Conservation (phyloP, 129 eudicot genomes). For the Centrapalus pauciflorus region DNA sequence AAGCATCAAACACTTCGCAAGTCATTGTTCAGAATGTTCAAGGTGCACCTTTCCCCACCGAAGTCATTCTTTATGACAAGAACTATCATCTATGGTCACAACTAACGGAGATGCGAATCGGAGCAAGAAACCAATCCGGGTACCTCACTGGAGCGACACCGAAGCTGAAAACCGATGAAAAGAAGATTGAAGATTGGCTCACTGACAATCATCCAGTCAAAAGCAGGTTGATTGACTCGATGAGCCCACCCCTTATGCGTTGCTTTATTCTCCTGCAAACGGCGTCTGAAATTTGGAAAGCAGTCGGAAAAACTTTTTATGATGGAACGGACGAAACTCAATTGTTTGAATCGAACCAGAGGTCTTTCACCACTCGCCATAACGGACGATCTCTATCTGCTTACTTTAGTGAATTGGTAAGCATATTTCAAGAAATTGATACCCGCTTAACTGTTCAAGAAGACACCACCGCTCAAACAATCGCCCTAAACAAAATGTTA, state of each 20-base stretch:
- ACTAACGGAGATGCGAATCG: neutral
- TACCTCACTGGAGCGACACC: neutral
- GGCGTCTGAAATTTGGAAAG: neutral
- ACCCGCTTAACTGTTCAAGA: no score
- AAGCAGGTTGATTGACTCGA: neutral
- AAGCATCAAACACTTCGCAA: neutral
- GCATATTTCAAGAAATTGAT: neutral
- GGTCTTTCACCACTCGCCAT: neutral
- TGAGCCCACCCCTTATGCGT: neutral
- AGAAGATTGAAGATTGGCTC: neutral
- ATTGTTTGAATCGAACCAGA: neutral
- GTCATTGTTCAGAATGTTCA: neutral
- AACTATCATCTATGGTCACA: no score
- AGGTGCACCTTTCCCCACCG: neutral
- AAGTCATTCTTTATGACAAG: neutral
- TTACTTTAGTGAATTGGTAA: neutral
- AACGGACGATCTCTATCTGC: neutral
- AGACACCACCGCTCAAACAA: no score
- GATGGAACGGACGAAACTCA: conserved; percentile 1
- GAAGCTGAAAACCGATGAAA: neutral
- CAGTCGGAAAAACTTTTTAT: neutral
- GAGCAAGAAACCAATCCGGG: neutral
- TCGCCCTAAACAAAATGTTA: no score
- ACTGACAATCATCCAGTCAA: neutral
- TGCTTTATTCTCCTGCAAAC: neutral